Conservation (phyloP, 1,284 basidiomycete genomes). For the Ustilago esculenta region DNA sequence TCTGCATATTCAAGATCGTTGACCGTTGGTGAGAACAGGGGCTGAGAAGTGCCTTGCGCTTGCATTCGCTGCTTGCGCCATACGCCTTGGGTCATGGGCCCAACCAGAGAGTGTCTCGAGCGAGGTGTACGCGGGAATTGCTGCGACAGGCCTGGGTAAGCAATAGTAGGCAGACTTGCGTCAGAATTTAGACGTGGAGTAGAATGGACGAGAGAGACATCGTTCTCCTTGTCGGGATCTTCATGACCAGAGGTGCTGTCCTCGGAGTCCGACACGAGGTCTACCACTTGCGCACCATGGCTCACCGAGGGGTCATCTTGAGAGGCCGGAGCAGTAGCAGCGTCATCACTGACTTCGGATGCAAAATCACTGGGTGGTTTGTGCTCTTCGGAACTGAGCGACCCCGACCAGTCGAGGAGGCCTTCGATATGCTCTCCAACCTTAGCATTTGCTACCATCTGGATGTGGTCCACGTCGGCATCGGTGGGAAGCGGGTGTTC, state of each 20-base stretch:
- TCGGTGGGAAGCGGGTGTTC: constrained; percentile 11
- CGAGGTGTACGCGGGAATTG: background rate
- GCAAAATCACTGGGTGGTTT: background rate
- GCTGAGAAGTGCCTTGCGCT: background rate
- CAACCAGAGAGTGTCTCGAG: constrained; percentile 13
- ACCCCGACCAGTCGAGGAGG: constrained; percentile 14
- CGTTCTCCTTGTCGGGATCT: constrained; percentile 45
- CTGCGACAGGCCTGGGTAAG: background rate
- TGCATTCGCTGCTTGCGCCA: background rate
- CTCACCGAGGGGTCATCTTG: too few species aligned
- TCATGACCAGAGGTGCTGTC: constrained; percentile 15
- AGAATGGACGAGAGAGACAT: constrained; percentile 18
- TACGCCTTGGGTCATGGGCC: constrained; percentile 6
- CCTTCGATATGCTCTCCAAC: constrained; percentile 24
- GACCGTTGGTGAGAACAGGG: background rate
- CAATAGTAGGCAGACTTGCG: background rate
- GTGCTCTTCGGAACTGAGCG: constrained; percentile 4
- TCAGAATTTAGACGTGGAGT: constrained; percentile 20
- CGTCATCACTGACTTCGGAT: background rate
- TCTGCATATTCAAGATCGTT: background rate
- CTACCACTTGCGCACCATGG: constrained; percentile 2
- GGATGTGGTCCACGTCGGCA: constrained; percentile 29
- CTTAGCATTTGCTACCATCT: constrained; percentile 12
- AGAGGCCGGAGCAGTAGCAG: background rate
- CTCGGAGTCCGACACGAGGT: constrained; percentile 28